These are phyloP conservation scores for Domatiomyces catenatus DNA, from an alignment of 2,329 filamentous ascomycete species.

Conservation along the genomic window DNA sequence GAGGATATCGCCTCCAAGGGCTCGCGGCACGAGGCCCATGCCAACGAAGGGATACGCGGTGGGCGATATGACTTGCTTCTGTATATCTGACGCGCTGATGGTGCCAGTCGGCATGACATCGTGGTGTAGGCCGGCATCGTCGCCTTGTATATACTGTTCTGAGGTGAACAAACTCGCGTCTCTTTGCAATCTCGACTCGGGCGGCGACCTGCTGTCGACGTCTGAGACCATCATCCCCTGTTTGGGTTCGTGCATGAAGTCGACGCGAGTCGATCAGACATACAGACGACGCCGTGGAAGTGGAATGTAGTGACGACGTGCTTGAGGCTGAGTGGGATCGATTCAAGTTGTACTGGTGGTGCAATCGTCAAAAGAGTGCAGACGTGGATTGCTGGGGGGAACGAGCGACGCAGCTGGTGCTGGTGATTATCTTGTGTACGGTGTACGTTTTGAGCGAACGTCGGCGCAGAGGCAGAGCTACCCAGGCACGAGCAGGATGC, in stretches of 20 bases:
- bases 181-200: constrained; percentile 11
- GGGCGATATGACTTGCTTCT: constrained; percentile 7
- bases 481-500: constrained; percentile 21
- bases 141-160: constrained; percentile 10
- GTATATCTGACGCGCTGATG: constrained; percentile 11
- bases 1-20: constrained; percentile 12
- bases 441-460: constrained; percentile 6
- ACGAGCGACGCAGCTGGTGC: neutral
- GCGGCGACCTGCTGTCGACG: constrained; percentile 12
- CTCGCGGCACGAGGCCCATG: constrained; percentile 8
- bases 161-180: constrained; percentile 13
- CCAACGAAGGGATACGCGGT: constrained; percentile 4
- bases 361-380: neutral
- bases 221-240: constrained; percentile 15
- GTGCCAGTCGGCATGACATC: constrained; percentile 7
- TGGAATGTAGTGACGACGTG: neutral
- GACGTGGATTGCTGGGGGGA: neutral
- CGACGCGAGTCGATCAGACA: constrained; percentile 2
- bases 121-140: constrained; percentile 2
- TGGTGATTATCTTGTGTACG: constrained; percentile 2
- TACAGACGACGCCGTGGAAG: neutral
- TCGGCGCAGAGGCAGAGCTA: neutral
- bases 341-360: neutral
- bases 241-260: constrained; percentile 13
- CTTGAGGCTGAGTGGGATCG: neutral